Evolutionary conservation across 345 rosid species (phyloP).

Genomic region (Corchorus capsularis): DNA sequence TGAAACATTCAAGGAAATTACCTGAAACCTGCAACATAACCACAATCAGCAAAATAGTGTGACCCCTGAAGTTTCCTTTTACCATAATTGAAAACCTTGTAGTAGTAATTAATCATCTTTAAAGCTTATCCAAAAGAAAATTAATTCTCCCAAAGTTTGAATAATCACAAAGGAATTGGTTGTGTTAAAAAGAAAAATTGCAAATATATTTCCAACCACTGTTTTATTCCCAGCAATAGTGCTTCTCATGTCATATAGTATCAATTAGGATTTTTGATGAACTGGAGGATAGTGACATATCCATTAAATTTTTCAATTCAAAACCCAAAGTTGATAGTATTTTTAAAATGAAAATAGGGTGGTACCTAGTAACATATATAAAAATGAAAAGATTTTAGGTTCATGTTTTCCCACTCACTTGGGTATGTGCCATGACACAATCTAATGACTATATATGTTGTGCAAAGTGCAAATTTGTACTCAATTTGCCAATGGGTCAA

Average conservation of each 20-base stretch:
- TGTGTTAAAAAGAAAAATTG: background rate
- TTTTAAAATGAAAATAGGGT: background rate
- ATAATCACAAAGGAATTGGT: background rate
- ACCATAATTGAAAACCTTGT: background rate
- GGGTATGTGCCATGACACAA: background rate
- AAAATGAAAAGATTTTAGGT: background rate
- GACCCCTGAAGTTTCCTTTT: background rate
- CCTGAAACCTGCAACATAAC: background rate
- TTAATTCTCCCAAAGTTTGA: background rate
- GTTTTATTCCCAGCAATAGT: constrained; percentile 4
- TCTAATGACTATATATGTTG: background rate
- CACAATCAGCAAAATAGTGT: background rate
- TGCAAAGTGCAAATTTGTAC: constrained; percentile 5
- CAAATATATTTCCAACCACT: background rate
- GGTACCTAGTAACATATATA: background rate
- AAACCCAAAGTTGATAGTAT: background rate
- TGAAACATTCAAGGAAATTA: background rate
- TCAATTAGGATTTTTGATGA: background rate
- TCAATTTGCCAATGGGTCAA: background rate
- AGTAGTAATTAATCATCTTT: background rate
- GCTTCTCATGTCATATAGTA: background rate
- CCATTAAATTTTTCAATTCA: background rate
- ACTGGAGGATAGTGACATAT: constrained; percentile 2
- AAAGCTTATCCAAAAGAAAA: background rate
- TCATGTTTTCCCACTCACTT: background rate